Conservation (phyloP, 208 protist genomes). For the Plasmodiophora brassicae region DNA sequence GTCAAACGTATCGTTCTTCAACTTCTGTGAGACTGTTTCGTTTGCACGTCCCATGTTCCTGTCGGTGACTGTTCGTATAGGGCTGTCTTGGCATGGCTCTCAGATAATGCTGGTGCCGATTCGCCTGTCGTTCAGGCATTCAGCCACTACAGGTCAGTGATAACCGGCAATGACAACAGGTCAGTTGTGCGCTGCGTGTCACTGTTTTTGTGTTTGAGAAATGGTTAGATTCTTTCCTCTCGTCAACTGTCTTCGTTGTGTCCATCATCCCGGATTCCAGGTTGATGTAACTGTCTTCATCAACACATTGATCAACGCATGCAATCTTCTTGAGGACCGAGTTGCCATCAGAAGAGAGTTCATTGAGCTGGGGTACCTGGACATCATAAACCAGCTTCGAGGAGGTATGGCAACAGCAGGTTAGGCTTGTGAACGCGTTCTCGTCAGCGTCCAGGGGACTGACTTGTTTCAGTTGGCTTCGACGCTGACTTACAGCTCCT, state of each 20-base stretch:
- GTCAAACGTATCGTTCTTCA: conserved; percentile 15
- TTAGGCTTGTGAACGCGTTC: no score
- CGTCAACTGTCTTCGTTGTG: not conserved
- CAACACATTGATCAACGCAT: conserved; percentile 22
- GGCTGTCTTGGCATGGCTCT: not conserved
- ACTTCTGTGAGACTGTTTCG: not conserved
- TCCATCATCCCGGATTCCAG: conserved; percentile 7
- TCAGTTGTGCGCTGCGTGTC: no score
- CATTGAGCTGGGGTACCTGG: conserved; percentile 4
- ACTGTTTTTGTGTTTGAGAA: no score
- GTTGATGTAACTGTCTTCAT: conserved; percentile 18
- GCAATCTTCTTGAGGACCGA: not conserved
- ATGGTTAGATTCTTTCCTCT: not conserved
- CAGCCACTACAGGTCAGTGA: not conserved
- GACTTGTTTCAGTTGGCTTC: not conserved
- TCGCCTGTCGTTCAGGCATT: conserved; percentile 5
- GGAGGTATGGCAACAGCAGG: not conserved
- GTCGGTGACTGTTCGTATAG: not conserved
- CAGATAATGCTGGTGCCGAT: conserved; percentile 4
- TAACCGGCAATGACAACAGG: not conserved
- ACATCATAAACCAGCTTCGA: conserved; percentile 6
- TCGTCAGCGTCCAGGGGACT: no score
- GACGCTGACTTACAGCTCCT: not conserved
- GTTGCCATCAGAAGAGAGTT: conserved; percentile 18
- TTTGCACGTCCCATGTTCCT: not conserved